Evolutionary conservation across 257 asterid genomes (phyloP).

Genomic region (Phtheirospermum japonicum): DNA sequence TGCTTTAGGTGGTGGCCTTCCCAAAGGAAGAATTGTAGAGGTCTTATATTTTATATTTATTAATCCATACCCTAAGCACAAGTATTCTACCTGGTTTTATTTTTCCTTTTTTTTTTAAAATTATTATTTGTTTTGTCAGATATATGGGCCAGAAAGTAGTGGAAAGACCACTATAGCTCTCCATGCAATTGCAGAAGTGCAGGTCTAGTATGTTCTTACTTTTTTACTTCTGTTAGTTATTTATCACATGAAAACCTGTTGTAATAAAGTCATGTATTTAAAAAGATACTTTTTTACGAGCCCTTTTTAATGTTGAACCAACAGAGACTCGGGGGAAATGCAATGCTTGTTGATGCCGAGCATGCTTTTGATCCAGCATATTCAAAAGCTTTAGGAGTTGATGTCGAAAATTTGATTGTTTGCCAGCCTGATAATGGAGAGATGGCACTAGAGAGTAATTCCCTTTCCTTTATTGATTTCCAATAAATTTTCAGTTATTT

Average conservation of each 20-base stretch:
- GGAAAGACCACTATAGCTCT: conserved; percentile 97
- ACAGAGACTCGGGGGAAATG: conserved; percentile 97
- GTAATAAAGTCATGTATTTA: conserved; percentile 12
- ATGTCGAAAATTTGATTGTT: conserved; percentile 94
- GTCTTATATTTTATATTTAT: conserved; percentile 33
- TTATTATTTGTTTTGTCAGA: conserved; percentile 39
- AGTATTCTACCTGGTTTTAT: conserved; percentile 2
- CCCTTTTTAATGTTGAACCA: conserved; percentile 25
- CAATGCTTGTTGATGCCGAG: conserved; percentile 99
- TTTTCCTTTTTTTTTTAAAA: background rate
- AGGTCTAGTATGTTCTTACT: conserved; percentile 70
- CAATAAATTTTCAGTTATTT: conserved; percentile 12
- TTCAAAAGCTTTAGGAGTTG: conserved; percentile 92
- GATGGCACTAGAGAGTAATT: conserved; percentile 96
- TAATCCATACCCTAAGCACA: conserved; percentile 6
- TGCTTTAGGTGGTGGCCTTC: conserved; percentile 97
- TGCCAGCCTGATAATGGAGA: conserved; percentile 99
- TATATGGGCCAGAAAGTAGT: conserved; percentile 99
- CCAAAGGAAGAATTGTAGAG: conserved; percentile 98
- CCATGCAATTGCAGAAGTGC: conserved; percentile 99
- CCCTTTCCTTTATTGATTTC: conserved; percentile 27
- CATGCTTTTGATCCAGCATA: conserved; percentile 98
- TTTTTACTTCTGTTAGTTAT: conserved; percentile 30
- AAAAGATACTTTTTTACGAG: conserved; percentile 17
- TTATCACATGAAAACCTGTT: conserved; percentile 19